Conservation (phyloP, 164 flowering plant genomes). For the Nymphaea thermarum region DNA sequence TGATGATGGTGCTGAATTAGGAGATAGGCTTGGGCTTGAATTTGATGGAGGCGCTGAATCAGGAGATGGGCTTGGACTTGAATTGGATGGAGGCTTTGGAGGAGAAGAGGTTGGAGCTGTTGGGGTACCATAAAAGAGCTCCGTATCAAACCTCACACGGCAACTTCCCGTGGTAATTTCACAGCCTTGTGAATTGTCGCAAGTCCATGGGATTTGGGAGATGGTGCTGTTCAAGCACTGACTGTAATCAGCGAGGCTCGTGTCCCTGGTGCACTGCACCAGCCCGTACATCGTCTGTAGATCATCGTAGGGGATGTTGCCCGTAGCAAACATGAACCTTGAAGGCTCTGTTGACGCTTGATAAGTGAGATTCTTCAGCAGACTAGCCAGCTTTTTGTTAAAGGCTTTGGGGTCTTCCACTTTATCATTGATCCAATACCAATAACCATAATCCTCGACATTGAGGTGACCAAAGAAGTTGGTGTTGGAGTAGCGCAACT, state of each 20-base stretch:
- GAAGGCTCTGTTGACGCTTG: not conserved
- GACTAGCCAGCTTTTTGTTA: not conserved
- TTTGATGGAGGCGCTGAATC: too few species aligned
- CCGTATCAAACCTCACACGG: conserved; percentile 1
- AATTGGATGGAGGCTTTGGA: not conserved
- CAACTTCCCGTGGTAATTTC: conserved; percentile 2
- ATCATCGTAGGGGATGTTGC: not conserved
- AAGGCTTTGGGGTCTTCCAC: not conserved
- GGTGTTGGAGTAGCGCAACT: conserved; percentile 4
- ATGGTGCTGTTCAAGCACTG: conserved; percentile 1
- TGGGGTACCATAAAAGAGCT: not conserved
- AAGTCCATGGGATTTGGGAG: not conserved
- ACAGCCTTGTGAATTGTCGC: not conserved
- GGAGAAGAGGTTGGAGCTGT: not conserved
- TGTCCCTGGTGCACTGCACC: conserved; percentile 5
- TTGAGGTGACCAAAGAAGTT: not conserved
- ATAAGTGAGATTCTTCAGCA: not conserved
- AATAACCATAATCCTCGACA: not conserved
- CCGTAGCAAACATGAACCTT: not conserved
- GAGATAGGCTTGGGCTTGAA: too few species aligned
- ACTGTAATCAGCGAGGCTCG: not conserved
- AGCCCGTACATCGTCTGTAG: not conserved
- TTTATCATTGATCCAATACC: not conserved
- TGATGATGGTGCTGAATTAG: too few species aligned
- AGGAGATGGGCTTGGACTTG: not conserved